Percentiles rank a stretch among this genome's conserved stretches.
Conservation (phyloP, 1,284 basidiomycete species). For the Amylostereum chailletii region DNA sequence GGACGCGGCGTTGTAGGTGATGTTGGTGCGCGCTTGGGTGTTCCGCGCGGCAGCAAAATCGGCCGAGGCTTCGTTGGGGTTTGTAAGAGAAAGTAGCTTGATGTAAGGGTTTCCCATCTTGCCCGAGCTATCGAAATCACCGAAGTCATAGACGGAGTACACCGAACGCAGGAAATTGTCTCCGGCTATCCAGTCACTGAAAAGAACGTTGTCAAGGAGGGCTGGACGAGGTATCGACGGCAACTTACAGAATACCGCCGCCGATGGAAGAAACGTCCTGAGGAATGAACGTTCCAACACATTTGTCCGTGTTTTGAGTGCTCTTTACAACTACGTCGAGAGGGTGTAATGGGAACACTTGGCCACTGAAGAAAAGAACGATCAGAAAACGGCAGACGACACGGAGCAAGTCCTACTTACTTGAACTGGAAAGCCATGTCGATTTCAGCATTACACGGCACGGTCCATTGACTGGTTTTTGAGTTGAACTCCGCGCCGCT, state of each 20-base stretch:
- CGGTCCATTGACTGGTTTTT: slow-evolving; percentile 46
- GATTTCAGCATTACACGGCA: slow-evolving; percentile 65
- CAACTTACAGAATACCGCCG: slow-evolving; percentile 52
- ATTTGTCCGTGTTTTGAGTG: slow-evolving; percentile 34
- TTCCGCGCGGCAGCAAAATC: slow-evolving; percentile 64
- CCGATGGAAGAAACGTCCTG: slow-evolving; percentile 40
- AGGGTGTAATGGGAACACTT: slow-evolving; percentile 67
- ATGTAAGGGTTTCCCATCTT: slow-evolving; percentile 68
- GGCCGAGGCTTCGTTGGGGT: slow-evolving; percentile 57
- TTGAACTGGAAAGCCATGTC: slow-evolving; percentile 68
- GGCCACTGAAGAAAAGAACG: slow-evolving; percentile 31
- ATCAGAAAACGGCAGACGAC: slow-evolving; percentile 1
- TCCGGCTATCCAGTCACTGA: slow-evolving; percentile 73
- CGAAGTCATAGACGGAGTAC: slow-evolving; percentile 83
- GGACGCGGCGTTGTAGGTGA: slow-evolving; percentile 53
- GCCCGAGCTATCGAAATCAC: slow-evolving; percentile 58
- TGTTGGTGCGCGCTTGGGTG: slow-evolving; percentile 49
- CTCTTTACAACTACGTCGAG: slow-evolving; percentile 54
- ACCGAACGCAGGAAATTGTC: slow-evolving; percentile 77
- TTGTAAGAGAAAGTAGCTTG: slow-evolving; percentile 58
- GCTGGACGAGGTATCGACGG: not conserved
- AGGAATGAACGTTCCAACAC: slow-evolving; percentile 68
- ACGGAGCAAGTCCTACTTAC: slow-evolving; percentile 29
- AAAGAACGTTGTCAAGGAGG: not conserved
- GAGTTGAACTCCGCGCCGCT: slow-evolving; percentile 48